Conservation (phyloP, 768 basidiomycete species). For the Glaciozyma martinii region DNA sequence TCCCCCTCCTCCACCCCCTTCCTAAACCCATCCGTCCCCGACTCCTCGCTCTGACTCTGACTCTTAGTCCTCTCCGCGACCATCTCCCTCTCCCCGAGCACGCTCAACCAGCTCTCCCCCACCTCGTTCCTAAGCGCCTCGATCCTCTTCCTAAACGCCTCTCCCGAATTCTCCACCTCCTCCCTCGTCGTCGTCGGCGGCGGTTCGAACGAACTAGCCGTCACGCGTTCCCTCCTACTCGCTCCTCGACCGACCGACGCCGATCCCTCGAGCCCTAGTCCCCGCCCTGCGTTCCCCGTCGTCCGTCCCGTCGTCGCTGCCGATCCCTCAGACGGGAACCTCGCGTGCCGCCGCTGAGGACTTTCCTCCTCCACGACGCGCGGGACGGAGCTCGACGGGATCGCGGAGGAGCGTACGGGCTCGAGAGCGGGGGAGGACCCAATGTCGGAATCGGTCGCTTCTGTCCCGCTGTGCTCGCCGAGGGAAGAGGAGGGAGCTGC, state of each 20-base stretch:
- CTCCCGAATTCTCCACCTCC: constrained; percentile 45
- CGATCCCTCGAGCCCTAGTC: too few species aligned
- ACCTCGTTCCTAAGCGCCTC: constrained; percentile 78
- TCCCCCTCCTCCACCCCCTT: background rate
- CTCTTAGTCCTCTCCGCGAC: constrained; percentile 1
- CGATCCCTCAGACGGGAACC: background rate
- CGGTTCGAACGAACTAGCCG: background rate
- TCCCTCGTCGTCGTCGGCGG: constrained; percentile 21
- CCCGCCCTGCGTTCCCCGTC: too few species aligned
- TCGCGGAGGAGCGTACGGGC: background rate
- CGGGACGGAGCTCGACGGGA: background rate
- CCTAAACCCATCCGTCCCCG: background rate
- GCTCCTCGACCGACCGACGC: constrained; percentile 25
- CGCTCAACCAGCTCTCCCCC: constrained; percentile 81
- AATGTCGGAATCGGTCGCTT: constrained; percentile 37
- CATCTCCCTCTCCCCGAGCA: constrained; percentile 57
- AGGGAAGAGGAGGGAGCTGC: background rate
- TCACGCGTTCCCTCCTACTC: background rate
- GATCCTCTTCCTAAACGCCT: constrained; percentile 64
- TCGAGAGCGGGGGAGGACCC: background rate
- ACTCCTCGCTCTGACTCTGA: constrained; percentile 3
- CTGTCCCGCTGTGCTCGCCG: background rate
- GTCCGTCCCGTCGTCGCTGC: too few species aligned
- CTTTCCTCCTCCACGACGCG: background rate
- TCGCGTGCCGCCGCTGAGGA: background rate